Conservation (phyloP, 257 asterid species). For the Solanum verrucosum region DNA sequence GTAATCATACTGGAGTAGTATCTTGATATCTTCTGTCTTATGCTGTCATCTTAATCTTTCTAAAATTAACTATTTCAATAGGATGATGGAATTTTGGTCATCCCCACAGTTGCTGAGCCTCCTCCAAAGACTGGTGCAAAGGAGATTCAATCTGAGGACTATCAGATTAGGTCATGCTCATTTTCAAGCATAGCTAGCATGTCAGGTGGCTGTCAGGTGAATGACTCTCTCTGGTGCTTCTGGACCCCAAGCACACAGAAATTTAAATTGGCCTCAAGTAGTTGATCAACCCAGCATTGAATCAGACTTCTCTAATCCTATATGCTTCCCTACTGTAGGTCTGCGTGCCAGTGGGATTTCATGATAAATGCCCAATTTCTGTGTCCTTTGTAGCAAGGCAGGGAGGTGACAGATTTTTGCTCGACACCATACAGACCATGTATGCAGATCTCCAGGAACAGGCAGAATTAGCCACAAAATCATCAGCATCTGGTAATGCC, state of each 20-base stretch:
- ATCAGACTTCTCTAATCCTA: neutral
- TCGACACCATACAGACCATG: constrained; percentile 63
- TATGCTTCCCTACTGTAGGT: constrained; percentile 33
- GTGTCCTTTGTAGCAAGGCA: constrained; percentile 80
- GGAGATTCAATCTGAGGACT: constrained; percentile 55
- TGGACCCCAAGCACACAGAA: neutral
- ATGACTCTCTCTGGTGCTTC: constrained; percentile 2
- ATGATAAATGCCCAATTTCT: constrained; percentile 79
- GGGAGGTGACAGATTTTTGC: constrained; percentile 83
- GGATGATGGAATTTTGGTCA: constrained; percentile 87
- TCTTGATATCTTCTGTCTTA: neutral
- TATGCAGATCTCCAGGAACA: constrained; percentile 63
- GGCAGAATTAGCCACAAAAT: constrained; percentile 32
- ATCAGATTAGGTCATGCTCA: constrained; percentile 39
- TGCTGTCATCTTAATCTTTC: constrained; percentile 5
- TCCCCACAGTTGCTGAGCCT: constrained; percentile 64
- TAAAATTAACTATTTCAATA: constrained; percentile 20
- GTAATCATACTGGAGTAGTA: neutral
- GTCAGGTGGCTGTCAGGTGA: constrained; percentile 99
- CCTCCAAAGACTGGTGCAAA: constrained; percentile 85
- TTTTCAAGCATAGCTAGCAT: constrained; percentile 83
- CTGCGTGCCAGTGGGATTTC: constrained; percentile 65
- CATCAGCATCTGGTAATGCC: constrained; percentile 38
- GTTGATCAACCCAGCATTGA: neutral
- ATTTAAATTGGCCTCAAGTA: neutral